These are phyloP conservation scores for Phytophthora syringae DNA, from an alignment of 352 stramenopile species.

Conservation along the genomic window DNA sequence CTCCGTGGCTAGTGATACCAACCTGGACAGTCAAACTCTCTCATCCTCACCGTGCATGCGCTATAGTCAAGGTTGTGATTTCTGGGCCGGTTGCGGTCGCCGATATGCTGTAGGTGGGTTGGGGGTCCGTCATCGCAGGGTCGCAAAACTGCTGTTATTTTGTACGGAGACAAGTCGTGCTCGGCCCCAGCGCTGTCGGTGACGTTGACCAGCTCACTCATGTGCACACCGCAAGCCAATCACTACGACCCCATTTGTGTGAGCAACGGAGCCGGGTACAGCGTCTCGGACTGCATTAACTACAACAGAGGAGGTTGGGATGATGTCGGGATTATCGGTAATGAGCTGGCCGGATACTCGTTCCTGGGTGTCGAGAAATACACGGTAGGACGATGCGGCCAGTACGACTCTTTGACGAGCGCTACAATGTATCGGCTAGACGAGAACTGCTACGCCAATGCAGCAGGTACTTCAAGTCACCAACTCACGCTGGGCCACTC, in stretches of 20 bases:
- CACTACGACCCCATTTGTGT: conserved; percentile 13
- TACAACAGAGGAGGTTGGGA: conserved; percentile 9
- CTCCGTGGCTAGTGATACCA: no score
- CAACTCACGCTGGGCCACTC: conserved; percentile 11
- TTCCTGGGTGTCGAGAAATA: conserved; percentile 17
- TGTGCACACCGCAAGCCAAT: conserved; percentile 3
- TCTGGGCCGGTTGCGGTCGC: no score
- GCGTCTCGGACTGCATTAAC: conserved; percentile 12
- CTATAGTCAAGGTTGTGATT: no score
- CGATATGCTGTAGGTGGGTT: no score
- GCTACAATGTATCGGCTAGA: conserved; percentile 7
- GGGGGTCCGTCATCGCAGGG: background rate
- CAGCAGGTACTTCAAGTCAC: conserved; percentile 11
- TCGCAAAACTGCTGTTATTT: background rate
- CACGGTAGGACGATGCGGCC: background rate
- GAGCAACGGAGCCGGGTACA: background rate
- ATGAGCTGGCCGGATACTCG: background rate
- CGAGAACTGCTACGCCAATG: conserved; percentile 23
- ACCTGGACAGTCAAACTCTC: no score
- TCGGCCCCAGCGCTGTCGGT: background rate
- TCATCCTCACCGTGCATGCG: no score
- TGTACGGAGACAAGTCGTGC: background rate
- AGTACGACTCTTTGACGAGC: background rate
- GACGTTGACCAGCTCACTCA: background rate
- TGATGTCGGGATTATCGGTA: background rate